Evolutionary conservation across 1,284 basidiomycete genomes (phyloP).

Genomic region (Sanghuangporus baumii): DNA sequence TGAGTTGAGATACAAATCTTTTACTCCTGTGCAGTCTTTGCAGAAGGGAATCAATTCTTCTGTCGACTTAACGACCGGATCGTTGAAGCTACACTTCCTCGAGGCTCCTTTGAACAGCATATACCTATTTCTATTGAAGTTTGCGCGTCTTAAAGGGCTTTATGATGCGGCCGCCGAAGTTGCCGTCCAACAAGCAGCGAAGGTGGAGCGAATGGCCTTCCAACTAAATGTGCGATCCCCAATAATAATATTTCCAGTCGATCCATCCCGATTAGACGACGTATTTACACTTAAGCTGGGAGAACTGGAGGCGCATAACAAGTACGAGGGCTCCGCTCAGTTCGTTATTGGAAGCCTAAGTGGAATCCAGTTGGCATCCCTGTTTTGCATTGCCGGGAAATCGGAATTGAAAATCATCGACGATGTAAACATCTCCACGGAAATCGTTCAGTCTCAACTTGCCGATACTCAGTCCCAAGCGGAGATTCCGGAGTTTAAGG

Average conservation of each 20-base stretch:
- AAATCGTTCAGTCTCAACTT: slow-evolving; percentile 60
- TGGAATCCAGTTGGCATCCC: slow-evolving; percentile 83
- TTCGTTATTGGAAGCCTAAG: slow-evolving; percentile 75
- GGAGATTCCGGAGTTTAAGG: slow-evolving; percentile 66
- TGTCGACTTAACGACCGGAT: slow-evolving; percentile 83
- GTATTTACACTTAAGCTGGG: slow-evolving; percentile 81
- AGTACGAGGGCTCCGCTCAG: slow-evolving; percentile 57
- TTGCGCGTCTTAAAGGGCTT: slow-evolving; percentile 87
- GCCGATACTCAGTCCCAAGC: slow-evolving; percentile 41
- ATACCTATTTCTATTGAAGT: slow-evolving; percentile 80
- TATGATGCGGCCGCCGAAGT: slow-evolving; percentile 95
- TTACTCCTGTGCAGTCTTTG: slow-evolving; percentile 52
- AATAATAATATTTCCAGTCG: slow-evolving; percentile 84
- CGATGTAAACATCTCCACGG: slow-evolving; percentile 78
- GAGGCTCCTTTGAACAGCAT: slow-evolving; percentile 86
- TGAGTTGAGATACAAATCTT: slow-evolving; percentile 94
- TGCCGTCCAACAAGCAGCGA: slow-evolving; percentile 87
- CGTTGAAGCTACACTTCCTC: slow-evolving; percentile 86
- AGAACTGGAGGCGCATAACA: slow-evolving; percentile 83
- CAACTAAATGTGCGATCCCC: slow-evolving; percentile 89
- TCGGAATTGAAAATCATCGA: slow-evolving; percentile 84
- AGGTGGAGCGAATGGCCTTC: slow-evolving; percentile 90
- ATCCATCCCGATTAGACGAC: slow-evolving; percentile 61
- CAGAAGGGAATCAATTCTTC: slow-evolving; percentile 66
- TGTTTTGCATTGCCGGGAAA: slow-evolving; percentile 45